These are phyloP conservation scores for Trametes punicea DNA, from an alignment of 768 basidiomycete genomes.

Conservation along the genomic window DNA sequence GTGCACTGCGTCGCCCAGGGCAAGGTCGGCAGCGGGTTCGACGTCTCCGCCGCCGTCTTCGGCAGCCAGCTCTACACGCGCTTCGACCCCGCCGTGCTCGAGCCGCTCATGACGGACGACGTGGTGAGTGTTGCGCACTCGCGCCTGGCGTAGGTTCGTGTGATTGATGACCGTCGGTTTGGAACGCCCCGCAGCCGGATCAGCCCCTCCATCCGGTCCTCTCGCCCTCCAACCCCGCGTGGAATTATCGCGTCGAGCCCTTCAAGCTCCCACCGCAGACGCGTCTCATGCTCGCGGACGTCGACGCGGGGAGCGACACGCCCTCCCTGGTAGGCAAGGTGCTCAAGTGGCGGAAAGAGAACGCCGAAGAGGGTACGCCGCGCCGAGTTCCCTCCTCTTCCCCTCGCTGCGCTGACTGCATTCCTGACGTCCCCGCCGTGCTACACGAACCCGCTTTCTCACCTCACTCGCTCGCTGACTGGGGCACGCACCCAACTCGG, in stretches of 20 bases:
- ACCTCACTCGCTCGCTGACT: too few relatives aligned
- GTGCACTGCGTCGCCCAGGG: conserved; percentile 96
- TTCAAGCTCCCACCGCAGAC: conserved; percentile 84
- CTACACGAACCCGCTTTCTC: too few relatives aligned
- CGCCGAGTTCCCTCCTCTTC: neutral
- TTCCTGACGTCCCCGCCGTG: too few relatives aligned
- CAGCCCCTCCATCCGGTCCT: conserved; percentile 48
- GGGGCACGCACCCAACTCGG: too few relatives aligned
- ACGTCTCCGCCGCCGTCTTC: conserved; percentile 90
- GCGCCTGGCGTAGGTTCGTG: neutral
- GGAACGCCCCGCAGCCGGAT: neutral
- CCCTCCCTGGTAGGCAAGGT: conserved; percentile 93
- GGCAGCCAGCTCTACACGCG: conserved; percentile 93
- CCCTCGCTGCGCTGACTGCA: too few relatives aligned
- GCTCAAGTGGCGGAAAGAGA: conserved; percentile 78
- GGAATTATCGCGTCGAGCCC: conserved; percentile 68
- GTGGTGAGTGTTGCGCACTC: conserved; percentile 33
- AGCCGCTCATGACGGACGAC: conserved; percentile 58
- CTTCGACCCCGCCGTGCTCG: conserved; percentile 72
- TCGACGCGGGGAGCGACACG: conserved; percentile 94
- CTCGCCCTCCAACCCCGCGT: conserved; percentile 60
- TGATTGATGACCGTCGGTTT: too few relatives aligned
- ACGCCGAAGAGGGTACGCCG: conserved; percentile 49
- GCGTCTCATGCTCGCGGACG: conserved; percentile 88
- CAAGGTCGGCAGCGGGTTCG: conserved; percentile 97